Base-by-base conservation (phyloP, 495 filamentous ascomycete species). In the Penicillium soppii region DNA sequence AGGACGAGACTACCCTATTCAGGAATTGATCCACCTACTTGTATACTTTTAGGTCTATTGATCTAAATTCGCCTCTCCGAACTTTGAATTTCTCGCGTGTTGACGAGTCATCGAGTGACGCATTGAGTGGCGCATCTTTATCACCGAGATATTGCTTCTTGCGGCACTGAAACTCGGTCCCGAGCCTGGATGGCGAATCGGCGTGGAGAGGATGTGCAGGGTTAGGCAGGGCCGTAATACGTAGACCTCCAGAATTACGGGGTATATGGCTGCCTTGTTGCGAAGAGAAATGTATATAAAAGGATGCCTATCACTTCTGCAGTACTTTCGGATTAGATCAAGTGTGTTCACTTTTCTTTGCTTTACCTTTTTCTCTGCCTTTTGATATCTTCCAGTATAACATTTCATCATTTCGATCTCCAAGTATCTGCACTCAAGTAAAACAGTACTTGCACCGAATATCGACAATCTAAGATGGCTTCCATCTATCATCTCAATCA, bases 401-500 rank as follows among this genome's bases (percentile, higher is more conserved):
- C 41, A 30, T 21, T 19, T 19, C 15, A 3, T 17, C 21, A 23
- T 22, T 5, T 40, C 9, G 12, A 37, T 20, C n/a, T n/a, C 8
- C 10, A 40, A 22, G 19, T 12, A 21, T 21, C 17, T 21, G 5
- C 29, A 22, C 13, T 13, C 17, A 5, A 21, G 16, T n/a, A n/a
- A 39, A 25, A 16, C 20, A 38, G 15, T 41, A 41, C 35, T 32
- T 19, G 26, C 5, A 40, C 12, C 26, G 13, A 3, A 32, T 16
- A 30, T 19, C 16, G n/a, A n/a, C n/a, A 21, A 26, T 43, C 39
- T 38, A 63, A 55, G 33, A 71, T 71, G 68, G 58, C 68, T 52
- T 64, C 64, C 22, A 60, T 73, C 45, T 66, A 71, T 41, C 54
- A 66, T 47, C 55, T 70, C 54, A 75, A 75, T 44, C 57, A 68